Conservation (phyloP, 495 filamentous ascomycete genomes). For the Darksidea phi region DNA sequence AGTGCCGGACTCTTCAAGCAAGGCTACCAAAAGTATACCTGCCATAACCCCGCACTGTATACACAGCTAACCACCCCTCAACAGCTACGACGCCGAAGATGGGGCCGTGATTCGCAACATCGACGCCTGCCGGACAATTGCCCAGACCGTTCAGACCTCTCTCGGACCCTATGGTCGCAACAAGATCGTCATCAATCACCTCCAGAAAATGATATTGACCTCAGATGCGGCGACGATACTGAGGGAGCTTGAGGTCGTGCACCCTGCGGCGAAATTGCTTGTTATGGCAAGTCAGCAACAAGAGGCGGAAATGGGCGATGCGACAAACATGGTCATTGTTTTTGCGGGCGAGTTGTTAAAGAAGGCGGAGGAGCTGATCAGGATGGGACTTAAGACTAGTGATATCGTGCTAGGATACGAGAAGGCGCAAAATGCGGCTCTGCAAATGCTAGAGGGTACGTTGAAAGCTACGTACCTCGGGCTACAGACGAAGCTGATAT, state of each 20-base stretch:
- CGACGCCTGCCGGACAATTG: slow-evolving; percentile 95
- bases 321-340: slow-evolving; percentile 95
- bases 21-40: slow-evolving; percentile 87
- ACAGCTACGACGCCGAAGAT: slow-evolving; percentile 96
- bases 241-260: slow-evolving; percentile 95
- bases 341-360: slow-evolving; percentile 93
- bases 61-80: slow-evolving; percentile 32
- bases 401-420: slow-evolving; percentile 96
- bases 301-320: slow-evolving; percentile 98
- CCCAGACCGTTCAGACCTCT: slow-evolving; percentile 93
- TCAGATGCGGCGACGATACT: slow-evolving; percentile 97
- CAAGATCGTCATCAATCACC: slow-evolving; percentile 99
- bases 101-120: slow-evolving; percentile 98
- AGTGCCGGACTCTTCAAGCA: slow-evolving; percentile 92
- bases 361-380: slow-evolving; percentile 93
- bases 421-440: slow-evolving; percentile 82
- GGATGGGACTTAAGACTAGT: slow-evolving; percentile 94
- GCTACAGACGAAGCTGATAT: slow-evolving; percentile 2
- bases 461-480: slow-evolving; percentile 2
- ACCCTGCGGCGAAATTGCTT: slow-evolving; percentile 96
- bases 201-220: slow-evolving; percentile 99
- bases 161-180: slow-evolving; percentile 97
- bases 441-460: slow-evolving; percentile 76
- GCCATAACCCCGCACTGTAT: slow-evolving; percentile 16
- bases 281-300: slow-evolving; percentile 99